Evolutionary conservation across 1,284 basidiomycete species (phyloP), one percentile per base, ranked within the genome.

Genomic region (Heliocybe sulcata): DNA sequence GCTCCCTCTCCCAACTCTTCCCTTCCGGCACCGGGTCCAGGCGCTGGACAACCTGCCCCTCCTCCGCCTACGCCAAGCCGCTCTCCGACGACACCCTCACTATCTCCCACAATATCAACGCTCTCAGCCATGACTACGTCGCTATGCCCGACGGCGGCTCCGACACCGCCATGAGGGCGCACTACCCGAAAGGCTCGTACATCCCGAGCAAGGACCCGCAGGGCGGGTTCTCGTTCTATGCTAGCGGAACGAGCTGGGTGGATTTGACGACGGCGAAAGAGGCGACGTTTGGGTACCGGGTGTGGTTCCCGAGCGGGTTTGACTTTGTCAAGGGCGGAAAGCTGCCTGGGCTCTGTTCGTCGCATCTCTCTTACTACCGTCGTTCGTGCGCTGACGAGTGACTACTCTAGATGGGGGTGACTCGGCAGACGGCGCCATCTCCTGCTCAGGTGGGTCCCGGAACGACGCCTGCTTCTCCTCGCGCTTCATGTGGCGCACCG

Each of bases 141-240:
- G 56, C 62, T 27, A 51, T 48, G 11, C 0, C 59, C 66, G n/a
- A 77, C 77, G 19, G 83, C 31, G 8, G 8, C 0, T 60, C 63
- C 11, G 80, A 42, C 4, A n/a, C 4, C 38, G 38, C 38, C 3
- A 74, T 86, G 19, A 78, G 79, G 52, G 66, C 85, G 6, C 62
- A 76, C 54, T 86, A 81, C 60, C 84, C 83, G 1, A 72, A 71
- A 14, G 68, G 73, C 51, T 85, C 83, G 2, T 75, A 79, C 64
- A 80, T 82, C 60, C 83, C 83, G 1, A 72, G 66, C 0, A 72
- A 72, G 47, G 64, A 67, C 2, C 82, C 83, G 8, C 65, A 70
- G 48, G 84, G 83, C 27, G 84, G 82, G 1, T 73, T 80, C 2
- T 76, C 83, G 57, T 85, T 87, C 64, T 87, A 86, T 59, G 81